Percentiles rank a stretch among this genome's conserved stretches.
Evolutionary conservation across 106 monocot genomes (phyloP).

Genomic region (Dendrobium officinale): DNA sequence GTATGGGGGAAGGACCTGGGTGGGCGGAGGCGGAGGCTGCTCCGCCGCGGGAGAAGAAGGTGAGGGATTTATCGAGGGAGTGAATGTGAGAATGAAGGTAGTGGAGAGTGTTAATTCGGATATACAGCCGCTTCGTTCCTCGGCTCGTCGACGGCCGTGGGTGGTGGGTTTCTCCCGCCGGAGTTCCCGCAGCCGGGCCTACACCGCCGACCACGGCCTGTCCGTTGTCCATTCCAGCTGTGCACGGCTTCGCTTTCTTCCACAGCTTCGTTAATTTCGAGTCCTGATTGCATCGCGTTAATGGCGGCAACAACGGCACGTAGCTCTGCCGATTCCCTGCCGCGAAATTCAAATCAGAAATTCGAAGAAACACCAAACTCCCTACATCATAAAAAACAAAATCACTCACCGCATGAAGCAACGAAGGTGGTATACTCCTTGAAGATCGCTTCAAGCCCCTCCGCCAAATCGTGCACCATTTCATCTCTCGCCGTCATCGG

Average conservation of each 20-base stretch:
- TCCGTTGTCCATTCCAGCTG: slow-evolving; percentile 12
- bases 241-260: slow-evolving; percentile 67
- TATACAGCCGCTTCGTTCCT: slow-evolving; percentile 63
- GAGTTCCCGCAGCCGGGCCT: not conserved
- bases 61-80: slow-evolving; percentile 49
- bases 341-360: not conserved
- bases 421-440: slow-evolving; percentile 71
- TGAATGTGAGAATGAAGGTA: slow-evolving; percentile 45
- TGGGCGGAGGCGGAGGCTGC: not conserved
- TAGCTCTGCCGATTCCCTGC: slow-evolving; percentile 79
- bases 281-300: slow-evolving; percentile 94
- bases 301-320: slow-evolving; percentile 57
- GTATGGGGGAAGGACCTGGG: slow-evolving; percentile 19
- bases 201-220: not conserved
- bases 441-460: slow-evolving; percentile 58
- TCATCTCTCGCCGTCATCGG: slow-evolving; percentile 57
- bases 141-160: slow-evolving; percentile 61
- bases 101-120: slow-evolving; percentile 73
- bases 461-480: slow-evolving; percentile 51
- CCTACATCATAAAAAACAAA: not conserved
- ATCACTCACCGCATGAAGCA: slow-evolving; percentile 63
- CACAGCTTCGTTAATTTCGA: slow-evolving; percentile 59
- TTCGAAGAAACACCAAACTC: not conserved
- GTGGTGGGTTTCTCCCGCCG: slow-evolving; percentile 18
- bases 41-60: slow-evolving; percentile 27